These are phyloP conservation scores for Pseudocercospora cruenta DNA, from an alignment of 2,329 filamentous ascomycete genomes.

Conservation along the genomic window DNA sequence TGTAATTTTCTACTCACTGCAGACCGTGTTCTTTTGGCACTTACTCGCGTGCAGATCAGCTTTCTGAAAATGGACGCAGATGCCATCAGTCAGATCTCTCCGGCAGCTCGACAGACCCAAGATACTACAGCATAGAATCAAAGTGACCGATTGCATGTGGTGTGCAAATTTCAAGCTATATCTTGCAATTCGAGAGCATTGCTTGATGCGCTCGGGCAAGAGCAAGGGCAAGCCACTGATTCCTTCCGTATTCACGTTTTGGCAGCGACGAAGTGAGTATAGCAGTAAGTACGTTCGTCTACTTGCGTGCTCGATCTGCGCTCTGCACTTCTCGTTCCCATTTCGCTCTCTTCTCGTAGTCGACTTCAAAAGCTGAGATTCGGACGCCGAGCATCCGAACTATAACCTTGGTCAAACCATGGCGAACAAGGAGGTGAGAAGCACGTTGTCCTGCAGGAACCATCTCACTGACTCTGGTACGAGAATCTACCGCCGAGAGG, in stretches of 20 bases:
- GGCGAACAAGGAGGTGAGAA: slow-evolving; percentile 36
- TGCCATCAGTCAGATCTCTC: slow-evolving; percentile 26
- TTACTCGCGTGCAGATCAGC: slow-evolving; percentile 30
- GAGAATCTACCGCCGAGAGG: slow-evolving; percentile 32
- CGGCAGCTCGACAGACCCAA: slow-evolving; percentile 12
- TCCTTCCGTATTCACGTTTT: not conserved
- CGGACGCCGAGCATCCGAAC: slow-evolving; percentile 5
- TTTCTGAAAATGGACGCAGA: slow-evolving; percentile 37
- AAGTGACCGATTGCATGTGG: not conserved
- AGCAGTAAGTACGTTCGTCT: not conserved
- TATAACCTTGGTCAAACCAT: slow-evolving; percentile 20
- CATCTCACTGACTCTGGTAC: slow-evolving; percentile 4
- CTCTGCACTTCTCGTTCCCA: not conserved
- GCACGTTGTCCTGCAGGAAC: not conserved
- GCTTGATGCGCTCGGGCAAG: not conserved
- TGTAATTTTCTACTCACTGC: slow-evolving; percentile 33
- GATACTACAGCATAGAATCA: not conserved
- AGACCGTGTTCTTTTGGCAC: not conserved
- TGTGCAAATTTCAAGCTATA: not conserved
- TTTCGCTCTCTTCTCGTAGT: not conserved
- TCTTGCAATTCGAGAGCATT: not conserved
- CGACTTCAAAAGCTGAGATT: not conserved
- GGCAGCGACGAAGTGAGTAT: not conserved
- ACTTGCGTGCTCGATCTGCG: not conserved
- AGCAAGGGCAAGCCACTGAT: not conserved